These are phyloP conservation scores for Auriscalpium vulgare DNA, from an alignment of 768 basidiomycete genomes.

Conservation along the genomic window DNA sequence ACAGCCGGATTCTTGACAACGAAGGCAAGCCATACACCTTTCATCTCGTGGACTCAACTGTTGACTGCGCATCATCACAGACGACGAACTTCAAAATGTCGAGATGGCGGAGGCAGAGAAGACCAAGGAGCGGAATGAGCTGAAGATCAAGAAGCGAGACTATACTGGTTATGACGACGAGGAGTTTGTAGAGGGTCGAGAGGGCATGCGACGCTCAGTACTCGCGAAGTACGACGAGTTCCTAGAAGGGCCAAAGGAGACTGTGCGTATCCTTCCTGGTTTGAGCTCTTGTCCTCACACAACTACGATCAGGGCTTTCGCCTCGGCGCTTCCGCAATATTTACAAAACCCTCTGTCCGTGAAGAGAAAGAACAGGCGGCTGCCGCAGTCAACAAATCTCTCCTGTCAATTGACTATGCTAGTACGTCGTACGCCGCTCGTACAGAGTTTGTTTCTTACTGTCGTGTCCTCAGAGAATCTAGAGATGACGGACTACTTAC, in stretches of 20 bases:
- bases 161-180: conserved; percentile 97
- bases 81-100: conserved; percentile 96
- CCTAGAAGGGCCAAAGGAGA: conserved; percentile 64
- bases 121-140: conserved; percentile 67
- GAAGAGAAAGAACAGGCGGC: conserved; percentile 41
- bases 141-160: conserved; percentile 82
- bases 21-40: conserved; percentile 52
- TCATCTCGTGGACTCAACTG: neutral
- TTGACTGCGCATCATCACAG: conserved; percentile 30
- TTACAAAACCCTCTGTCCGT: conserved; percentile 29
- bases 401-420: conserved; percentile 81
- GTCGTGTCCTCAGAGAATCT: conserved; percentile 57
- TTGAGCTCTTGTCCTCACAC: conserved; percentile 2
- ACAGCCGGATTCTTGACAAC: conserved; percentile 88
- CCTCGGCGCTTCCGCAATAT: conserved; percentile 54
- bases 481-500: conserved; percentile 78
- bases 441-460: conserved; percentile 5
- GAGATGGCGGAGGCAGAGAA: conserved; percentile 89
- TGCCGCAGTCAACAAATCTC: conserved; percentile 66
- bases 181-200: conserved; percentile 70
- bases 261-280: conserved; percentile 33
- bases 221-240: conserved; percentile 93
- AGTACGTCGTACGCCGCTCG: conserved; percentile 45
- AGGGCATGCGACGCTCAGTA: conserved; percentile 75
- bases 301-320: conserved; percentile 63